Base-by-base conservation (phyloP, 2,329 filamentous ascomycete species). In the Capronia americana region DNA sequence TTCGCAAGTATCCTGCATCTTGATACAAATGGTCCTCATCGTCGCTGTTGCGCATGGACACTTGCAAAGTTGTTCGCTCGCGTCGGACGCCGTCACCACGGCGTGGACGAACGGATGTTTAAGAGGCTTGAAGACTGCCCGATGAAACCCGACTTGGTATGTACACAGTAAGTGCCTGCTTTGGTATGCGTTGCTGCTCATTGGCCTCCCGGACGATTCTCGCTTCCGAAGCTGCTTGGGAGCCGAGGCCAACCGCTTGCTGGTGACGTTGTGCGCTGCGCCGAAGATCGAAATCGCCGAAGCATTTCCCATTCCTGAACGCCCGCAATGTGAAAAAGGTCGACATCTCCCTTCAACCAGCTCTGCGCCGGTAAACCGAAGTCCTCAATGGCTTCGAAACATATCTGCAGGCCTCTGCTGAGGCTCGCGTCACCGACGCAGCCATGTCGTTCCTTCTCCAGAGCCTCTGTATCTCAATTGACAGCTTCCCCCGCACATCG, bases 331-430 rank as follows among this genome's bases (percentile, higher is more conserved):
- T 57, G 14, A 46, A 65, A 59, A 64, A 26, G n/a, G 14, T 26
- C 64, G 44, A 54, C 28, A 48, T 17, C 23, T 38, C 54, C 23
- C 38, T 57, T 41, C 23, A 28, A 62, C 23, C 20, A 56, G 38
- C 48, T 41, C 28, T 28, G 48, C 48, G 53, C 24, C 24, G 57
- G 23, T 51, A n/a, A 10, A 32, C 34, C 30, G 44, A 46, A 23
- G 41, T 48, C 61, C 61, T 61, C 59, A 57, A 81, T 81, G 79
- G 78, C 78, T 67, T 80, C 79, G 34, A 80, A 77, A 76, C 71
- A 74, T 66, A 74, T 76, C 53, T 73, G 77, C 48, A 67, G 79
- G 71, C 79, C 79, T 76, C 76, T 81, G 58, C 61, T 81, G 75
- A 79, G 79, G 75, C 77, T 78, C 48, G 76, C 80, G 68, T 66